phyloP scores from a whole-genome alignment of 192 early-diverging fungal species.

The Lobosporangium transversale region DNA sequence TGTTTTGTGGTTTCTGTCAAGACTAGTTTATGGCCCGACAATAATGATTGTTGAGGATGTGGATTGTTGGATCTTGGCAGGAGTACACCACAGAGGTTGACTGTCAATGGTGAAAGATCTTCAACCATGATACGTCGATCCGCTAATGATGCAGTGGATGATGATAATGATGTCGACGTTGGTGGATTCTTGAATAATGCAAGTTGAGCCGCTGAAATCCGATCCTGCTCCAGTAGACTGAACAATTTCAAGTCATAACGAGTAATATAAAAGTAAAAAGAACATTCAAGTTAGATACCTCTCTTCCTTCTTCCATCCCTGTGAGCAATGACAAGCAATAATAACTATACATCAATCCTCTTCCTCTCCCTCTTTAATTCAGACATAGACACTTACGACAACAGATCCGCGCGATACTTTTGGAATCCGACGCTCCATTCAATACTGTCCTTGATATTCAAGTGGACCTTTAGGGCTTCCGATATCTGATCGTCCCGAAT shows the following conservation, averaged over 20 bases:
- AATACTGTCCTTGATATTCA: slow-evolving; percentile 16
- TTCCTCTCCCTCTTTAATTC: not conserved
- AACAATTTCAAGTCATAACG: not conserved
- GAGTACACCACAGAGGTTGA: slow-evolving; percentile 76
- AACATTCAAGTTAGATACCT: not conserved
- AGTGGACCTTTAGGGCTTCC: slow-evolving; percentile 35
- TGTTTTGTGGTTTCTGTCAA: slow-evolving; percentile 78
- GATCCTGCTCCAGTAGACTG: slow-evolving; percentile 62
- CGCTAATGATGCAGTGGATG: not conserved
- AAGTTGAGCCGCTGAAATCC: slow-evolving; percentile 55
- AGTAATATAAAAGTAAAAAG: not conserved
- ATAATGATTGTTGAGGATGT: slow-evolving; percentile 24
- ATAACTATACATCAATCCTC: not conserved
- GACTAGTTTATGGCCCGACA: slow-evolving; percentile 62
- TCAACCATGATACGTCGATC: slow-evolving; percentile 18
- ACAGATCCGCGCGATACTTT: slow-evolving; percentile 46
- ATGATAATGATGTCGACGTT: not conserved
- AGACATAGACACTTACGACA: slow-evolving; percentile 38
- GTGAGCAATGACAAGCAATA: not conserved
- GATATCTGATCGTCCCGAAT: slow-evolving; percentile 58
- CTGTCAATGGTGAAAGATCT: slow-evolving; percentile 63
- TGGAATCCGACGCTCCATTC: slow-evolving; percentile 43
- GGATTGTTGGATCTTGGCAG: slow-evolving; percentile 54
- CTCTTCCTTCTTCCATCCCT: not conserved
- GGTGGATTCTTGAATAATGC: slow-evolving; percentile 54